Base-by-base conservation (phyloP, 352 stramenopile genomes). In the Chrysophaeum taylorii region DNA sequence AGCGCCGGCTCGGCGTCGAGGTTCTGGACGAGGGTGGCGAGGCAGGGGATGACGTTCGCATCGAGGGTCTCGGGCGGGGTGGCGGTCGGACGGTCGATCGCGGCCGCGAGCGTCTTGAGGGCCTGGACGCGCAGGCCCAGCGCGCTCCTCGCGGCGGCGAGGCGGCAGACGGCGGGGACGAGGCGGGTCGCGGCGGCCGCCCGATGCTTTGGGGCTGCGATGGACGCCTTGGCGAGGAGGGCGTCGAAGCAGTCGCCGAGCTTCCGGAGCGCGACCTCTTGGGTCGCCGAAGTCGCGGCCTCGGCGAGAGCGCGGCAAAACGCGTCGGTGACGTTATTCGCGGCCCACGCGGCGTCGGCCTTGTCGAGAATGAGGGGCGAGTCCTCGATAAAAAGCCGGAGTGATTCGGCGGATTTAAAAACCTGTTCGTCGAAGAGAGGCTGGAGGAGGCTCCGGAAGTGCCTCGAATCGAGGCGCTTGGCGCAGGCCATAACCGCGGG, bases 161-260 rank as follows among this genome's bases (percentile, higher is more conserved):
- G 16, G 33, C 57, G 31, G 36, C 57, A 66, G 31, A 33, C 57
- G 33, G 14, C 33, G 33, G 57, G 57, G 9, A 66, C 14, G 14
- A 66, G 14, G 2, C 18, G 7, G 14, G 31, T 45, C 12, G 45
- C 4, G 1, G 29, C 15, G 36, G 14, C 12, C 15, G 2, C 15
- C 14, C 7, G 33, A 18, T 9, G 14, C 5, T 43, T 9, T 9
- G 15, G 35, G 2, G 16, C 14, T 23, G 57, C 31, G 14, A 66
- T 2, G 14, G 57, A 66, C 2, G 57, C 27, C 57, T 66, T 66
- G 9, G 57, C 57, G 33, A 48, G 7, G 15, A 66, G 33, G 14
- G 57, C 57, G 35, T 66, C 57, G 33, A 66, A 25, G 31, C 7
- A 27, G 36, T 66, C 57, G 36, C 33, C 57, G 33, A 66, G 57